These are phyloP conservation scores for Melastoma candidum DNA, from an alignment of 441 rosid genomes.

Conservation along the genomic window DNA sequence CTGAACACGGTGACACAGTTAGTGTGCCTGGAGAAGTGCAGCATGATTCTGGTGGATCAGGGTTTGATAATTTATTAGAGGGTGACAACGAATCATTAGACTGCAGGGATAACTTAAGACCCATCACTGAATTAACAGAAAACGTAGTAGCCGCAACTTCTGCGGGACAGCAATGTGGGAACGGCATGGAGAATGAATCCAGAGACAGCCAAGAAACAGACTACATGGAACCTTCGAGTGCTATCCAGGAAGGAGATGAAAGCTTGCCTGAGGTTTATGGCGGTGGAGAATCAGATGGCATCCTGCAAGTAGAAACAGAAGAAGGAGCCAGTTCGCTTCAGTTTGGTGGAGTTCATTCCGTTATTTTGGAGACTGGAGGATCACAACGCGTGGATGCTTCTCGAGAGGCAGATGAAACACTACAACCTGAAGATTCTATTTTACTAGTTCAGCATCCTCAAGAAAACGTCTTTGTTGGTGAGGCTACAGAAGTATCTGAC, in stretches of 20 bases:
- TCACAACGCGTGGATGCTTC: too few species aligned
- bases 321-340: background rate
- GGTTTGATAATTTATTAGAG: constrained; percentile 24
- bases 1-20: constrained; percentile 30
- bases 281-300: constrained; percentile 18
- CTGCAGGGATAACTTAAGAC: constrained; percentile 29
- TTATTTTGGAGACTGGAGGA: too few species aligned
- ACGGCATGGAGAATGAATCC: constrained; percentile 27
- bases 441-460: constrained; percentile 25
- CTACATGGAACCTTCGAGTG: constrained; percentile 3
- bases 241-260: constrained; percentile 4
- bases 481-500: constrained; percentile 31
- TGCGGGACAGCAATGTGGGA: constrained; percentile 35
- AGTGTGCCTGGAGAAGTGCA: constrained; percentile 22
- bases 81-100: constrained; percentile 20
- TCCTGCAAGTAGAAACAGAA: constrained; percentile 1
- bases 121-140: constrained; percentile 22
- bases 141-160: constrained; percentile 28
- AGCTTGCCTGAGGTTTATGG: constrained; percentile 26
- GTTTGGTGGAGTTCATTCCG: background rate
- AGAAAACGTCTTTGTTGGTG: constrained; percentile 33
- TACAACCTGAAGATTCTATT: constrained; percentile 23
- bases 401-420: constrained; percentile 18
- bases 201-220: constrained; percentile 27
- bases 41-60: constrained; percentile 27